A percentile compares a stretch with the other conserved stretches of the same genome.
These are phyloP conservation scores for Thuidium tamariscinum DNA, from an alignment of 225 moss, liverwort and hornwort species.

Conservation along the genomic window DNA sequence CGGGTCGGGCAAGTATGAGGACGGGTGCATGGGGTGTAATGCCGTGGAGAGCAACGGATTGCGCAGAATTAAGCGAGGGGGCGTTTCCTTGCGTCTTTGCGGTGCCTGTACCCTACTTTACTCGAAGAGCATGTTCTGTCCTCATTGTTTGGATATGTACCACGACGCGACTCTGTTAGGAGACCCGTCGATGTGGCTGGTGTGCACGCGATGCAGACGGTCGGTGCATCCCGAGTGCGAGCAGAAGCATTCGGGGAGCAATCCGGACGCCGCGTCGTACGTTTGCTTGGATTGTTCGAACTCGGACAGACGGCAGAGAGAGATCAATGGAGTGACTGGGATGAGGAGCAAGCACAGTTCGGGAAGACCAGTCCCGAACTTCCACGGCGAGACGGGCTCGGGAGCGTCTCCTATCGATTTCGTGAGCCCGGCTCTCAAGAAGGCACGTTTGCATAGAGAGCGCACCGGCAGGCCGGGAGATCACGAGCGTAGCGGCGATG, in stretches of 20 bases:
- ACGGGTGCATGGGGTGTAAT: conserved; percentile 60
- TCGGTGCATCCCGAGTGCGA: conserved; percentile 81
- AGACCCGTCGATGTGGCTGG: conserved; percentile 58
- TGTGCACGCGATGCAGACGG: conserved; percentile 67
- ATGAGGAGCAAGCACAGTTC: conserved; percentile 27
- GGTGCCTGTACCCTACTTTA: conserved; percentile 55
- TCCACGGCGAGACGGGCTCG: conserved; percentile 22
- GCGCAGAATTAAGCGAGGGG: conserved; percentile 67
- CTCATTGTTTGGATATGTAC: conserved; percentile 61
- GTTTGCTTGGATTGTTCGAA: conserved; percentile 68
- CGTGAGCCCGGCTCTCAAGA: conserved; percentile 61
- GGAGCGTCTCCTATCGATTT: conserved; percentile 51
- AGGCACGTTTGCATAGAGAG: conserved; percentile 58
- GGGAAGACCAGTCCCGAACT: conserved; percentile 31
- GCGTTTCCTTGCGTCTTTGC: conserved; percentile 58
- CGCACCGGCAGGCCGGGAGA: conserved; percentile 23
- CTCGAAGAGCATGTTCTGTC: conserved; percentile 64
- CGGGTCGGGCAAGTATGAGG: conserved; percentile 23
- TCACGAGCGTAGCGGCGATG: conserved; percentile 16
- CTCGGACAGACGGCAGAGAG: conserved; percentile 40
- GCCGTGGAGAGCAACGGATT: conserved; percentile 36
- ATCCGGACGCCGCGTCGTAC: conserved; percentile 32
- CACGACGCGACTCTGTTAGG: conserved; percentile 48
- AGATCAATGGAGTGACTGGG: conserved; percentile 37
- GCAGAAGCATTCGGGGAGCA: conserved; percentile 30